Evolutionary conservation across 805 yeast species (phyloP), one percentile per base, ranked within the genome.

Genomic region (Yarrowia sp.): DNA sequence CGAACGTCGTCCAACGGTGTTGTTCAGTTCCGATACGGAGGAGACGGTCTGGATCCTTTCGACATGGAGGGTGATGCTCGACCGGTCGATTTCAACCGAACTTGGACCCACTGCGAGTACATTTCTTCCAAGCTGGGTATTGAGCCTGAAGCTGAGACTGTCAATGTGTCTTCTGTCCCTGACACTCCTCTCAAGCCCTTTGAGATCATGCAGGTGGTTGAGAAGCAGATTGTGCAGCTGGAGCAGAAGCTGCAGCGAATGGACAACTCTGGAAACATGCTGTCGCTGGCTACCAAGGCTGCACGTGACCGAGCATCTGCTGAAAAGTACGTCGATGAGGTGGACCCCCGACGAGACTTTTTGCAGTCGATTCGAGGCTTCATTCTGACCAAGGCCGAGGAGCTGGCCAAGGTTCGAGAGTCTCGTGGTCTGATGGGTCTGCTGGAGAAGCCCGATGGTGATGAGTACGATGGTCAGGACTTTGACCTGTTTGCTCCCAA

Each of bases 61-160:
- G 98, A 93, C 77, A 95, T 95, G 99, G 99, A 96, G 78, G 99
- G 99, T 70, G 97, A 96, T 76, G 97, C 98, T 1, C 85, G 81
- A 71, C 99, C 99, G 0, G 99, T 95, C 39, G 92, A 96, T 74
- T 93, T 95, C 75, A 81, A 81, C 65, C 86, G 98, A 74, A 90
- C 96, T 28, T 95, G 99, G 99, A 92, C 87, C 68, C 99, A 95
- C 75, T 87, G 97, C 7, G 81, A 77, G 70, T 88, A 89, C 76
- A 79, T 90, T 65, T 58, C 51, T 9, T 58, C 64, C 11, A 32
- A 36, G 33, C 51, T 58, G n/a, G 64, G 51, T 2, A 58, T 58
- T n/a, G 64, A 58, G 43, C 28, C 51, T 11, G 51, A 43, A 11
- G 51, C 50, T 9, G 39, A 55, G 47, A 55, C 61, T 3, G 7